Conservation (phyloP, 2,329 filamentous ascomycete species). For the Xylariaceae sp. region DNA sequence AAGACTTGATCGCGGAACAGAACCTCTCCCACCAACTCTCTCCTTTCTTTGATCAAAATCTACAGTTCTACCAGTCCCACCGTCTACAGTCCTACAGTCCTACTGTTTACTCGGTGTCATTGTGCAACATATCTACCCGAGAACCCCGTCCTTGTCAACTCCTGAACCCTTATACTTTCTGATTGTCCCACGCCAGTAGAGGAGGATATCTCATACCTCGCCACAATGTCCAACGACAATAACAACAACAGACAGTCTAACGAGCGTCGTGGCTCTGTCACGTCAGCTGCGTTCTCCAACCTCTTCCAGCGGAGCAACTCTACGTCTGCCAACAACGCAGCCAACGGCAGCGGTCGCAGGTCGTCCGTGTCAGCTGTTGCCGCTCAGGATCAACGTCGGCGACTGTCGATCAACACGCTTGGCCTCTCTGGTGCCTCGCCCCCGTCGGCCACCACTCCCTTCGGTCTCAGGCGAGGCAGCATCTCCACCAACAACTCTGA, state of each 20-base stretch:
- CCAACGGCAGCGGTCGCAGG: constrained; percentile 19
- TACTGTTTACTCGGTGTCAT: constrained; percentile 10
- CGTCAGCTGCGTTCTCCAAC: constrained; percentile 50
- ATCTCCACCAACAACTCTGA: constrained; percentile 62
- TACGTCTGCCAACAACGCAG: constrained; percentile 35
- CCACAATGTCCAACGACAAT: constrained; percentile 31
- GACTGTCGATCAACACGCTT: constrained; percentile 68
- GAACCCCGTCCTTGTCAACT: not conserved
- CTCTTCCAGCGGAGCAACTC: constrained; percentile 56
- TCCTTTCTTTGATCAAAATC: constrained; percentile 8
- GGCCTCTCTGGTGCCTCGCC: constrained; percentile 69
- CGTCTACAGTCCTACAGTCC: too few species aligned
- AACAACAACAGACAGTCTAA: constrained; percentile 20
- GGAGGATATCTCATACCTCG: not conserved
- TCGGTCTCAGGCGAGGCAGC: constrained; percentile 57
- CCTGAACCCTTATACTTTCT: not conserved
- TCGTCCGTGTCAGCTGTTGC: constrained; percentile 23
- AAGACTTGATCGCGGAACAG: constrained; percentile 3
- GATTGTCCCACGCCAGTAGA: too few species aligned
- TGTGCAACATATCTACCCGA: not conserved
- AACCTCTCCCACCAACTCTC: not conserved
- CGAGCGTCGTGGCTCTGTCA: constrained; percentile 51
- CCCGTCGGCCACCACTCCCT: constrained; percentile 43
- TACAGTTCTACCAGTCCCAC: too few species aligned
- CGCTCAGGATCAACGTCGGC: constrained; percentile 49